phyloP scores from a whole-genome alignment of 257 asterid genomes.

The Echites panduratus region DNA sequence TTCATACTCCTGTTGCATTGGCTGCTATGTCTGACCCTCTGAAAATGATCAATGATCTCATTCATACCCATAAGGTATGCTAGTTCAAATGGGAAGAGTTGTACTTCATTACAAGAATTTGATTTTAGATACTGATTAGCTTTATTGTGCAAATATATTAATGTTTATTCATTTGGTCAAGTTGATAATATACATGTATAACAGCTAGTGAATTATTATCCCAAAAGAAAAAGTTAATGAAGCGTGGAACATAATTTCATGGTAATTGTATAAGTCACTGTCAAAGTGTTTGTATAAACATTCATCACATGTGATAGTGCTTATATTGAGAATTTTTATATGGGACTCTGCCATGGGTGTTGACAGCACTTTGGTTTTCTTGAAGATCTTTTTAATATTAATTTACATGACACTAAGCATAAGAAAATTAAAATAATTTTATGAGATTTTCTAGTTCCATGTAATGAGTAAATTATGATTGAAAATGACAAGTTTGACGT shows the following conservation, averaged over 20 bases:
- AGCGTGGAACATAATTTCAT: not conserved
- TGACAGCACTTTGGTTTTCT: not conserved
- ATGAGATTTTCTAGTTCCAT: not conserved
- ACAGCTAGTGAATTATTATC: not conserved
- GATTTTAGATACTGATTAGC: not conserved
- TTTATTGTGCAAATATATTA: not conserved
- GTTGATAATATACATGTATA: not conserved
- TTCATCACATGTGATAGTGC: not conserved
- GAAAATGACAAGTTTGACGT: not conserved
- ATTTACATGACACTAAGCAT: not conserved
- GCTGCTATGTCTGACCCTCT: slow-evolving; percentile 92
- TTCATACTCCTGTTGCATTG: slow-evolving; percentile 78
- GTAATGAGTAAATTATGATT: not conserved
- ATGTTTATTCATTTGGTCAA: not conserved
- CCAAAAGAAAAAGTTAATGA: not conserved
- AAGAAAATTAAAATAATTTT: not conserved
- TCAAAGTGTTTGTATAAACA: not conserved
- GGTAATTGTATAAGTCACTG: not conserved
- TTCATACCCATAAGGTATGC: slow-evolving; percentile 83
- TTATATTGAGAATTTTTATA: not conserved
- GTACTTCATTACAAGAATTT: not conserved
- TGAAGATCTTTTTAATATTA: not conserved
- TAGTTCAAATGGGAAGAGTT: not conserved
- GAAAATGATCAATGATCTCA: slow-evolving; percentile 77
- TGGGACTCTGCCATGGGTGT: not conserved